These are phyloP conservation scores for Agrocybe pediades DNA, from an alignment of 768 basidiomycete genomes.

Conservation along the genomic window DNA sequence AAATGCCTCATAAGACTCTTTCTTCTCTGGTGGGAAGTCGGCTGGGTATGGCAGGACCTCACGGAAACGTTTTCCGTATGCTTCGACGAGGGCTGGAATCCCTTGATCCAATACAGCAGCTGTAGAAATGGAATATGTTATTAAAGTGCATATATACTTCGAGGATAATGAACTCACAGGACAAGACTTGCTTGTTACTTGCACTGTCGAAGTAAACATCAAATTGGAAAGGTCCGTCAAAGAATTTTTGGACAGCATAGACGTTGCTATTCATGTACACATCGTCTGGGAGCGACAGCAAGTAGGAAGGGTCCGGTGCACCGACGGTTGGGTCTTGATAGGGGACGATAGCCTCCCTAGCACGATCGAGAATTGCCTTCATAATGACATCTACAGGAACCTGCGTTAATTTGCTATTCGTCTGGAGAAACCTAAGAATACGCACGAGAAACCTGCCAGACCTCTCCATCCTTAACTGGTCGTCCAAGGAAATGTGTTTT, in stretches of 20 bases:
- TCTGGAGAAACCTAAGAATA: neutral
- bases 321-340: slow-evolving; percentile 52
- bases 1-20: slow-evolving; percentile 61
- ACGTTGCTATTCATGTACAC: slow-evolving; percentile 74
- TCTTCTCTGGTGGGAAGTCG: slow-evolving; percentile 49
- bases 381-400: slow-evolving; percentile 56
- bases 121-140: slow-evolving; percentile 28
- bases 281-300: slow-evolving; percentile 78
- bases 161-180: slow-evolving; percentile 45
- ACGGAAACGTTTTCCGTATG: slow-evolving; percentile 70
- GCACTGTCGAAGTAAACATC: slow-evolving; percentile 87
- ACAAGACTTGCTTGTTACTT: slow-evolving; percentile 64
- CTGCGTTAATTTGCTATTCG: slow-evolving; percentile 1
- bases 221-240: slow-evolving; percentile 84
- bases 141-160: neutral
- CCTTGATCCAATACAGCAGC: slow-evolving; percentile 69
- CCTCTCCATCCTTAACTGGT: slow-evolving; percentile 55
- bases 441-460: slow-evolving; percentile 90
- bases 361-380: slow-evolving; percentile 58
- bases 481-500: slow-evolving; percentile 74
- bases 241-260: slow-evolving; percentile 84
- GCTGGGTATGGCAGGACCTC: slow-evolving; percentile 67
- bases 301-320: slow-evolving; percentile 78
- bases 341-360: slow-evolving; percentile 51
- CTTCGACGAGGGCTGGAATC: slow-evolving; percentile 60